phyloP scores from a whole-genome alignment of 2,329 filamentous ascomycete genomes.

The Penicillium capsulatum region DNA sequence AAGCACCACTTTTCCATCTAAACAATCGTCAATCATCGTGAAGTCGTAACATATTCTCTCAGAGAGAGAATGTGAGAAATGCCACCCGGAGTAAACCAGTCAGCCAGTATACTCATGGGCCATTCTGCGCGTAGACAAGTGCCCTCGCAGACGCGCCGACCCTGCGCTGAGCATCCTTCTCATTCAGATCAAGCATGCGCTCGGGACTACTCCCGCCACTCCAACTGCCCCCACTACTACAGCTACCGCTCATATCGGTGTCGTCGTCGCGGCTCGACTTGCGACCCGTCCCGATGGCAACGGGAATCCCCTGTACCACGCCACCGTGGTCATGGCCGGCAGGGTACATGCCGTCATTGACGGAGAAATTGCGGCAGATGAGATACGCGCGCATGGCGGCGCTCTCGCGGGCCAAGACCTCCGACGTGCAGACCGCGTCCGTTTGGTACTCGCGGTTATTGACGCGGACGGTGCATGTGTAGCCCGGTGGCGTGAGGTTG shows the following conservation, averaged over 20 bases:
- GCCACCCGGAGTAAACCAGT: too few species aligned
- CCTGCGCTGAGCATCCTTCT: not conserved
- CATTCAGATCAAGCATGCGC: conserved; percentile 3
- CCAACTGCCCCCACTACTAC: conserved; percentile 45
- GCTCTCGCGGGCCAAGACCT: conserved; percentile 81
- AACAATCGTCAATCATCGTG: too few species aligned
- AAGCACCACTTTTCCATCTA: too few species aligned
- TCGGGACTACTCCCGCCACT: conserved; percentile 55
- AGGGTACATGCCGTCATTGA: conserved; percentile 85
- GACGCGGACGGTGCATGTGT: conserved; percentile 84
- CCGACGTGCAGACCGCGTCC: conserved; percentile 76
- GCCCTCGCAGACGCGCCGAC: not conserved
- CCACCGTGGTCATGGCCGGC: conserved; percentile 52
- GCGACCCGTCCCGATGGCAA: conserved; percentile 60
- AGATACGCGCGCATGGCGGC: conserved; percentile 95
- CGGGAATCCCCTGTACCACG: conserved; percentile 58
- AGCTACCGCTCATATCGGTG: conserved; percentile 43
- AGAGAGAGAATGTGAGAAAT: too few species aligned
- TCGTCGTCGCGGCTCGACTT: conserved; percentile 49
- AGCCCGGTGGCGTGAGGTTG: conserved; percentile 69
- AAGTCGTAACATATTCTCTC: too few species aligned
- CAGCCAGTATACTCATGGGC: too few species aligned
- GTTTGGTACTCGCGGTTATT: conserved; percentile 97
- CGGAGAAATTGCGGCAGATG: conserved; percentile 95
- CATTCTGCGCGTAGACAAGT: too few species aligned